Conservation (phyloP, 2,329 filamentous ascomycete genomes). For the Cadophora luteo-olivacea region DNA sequence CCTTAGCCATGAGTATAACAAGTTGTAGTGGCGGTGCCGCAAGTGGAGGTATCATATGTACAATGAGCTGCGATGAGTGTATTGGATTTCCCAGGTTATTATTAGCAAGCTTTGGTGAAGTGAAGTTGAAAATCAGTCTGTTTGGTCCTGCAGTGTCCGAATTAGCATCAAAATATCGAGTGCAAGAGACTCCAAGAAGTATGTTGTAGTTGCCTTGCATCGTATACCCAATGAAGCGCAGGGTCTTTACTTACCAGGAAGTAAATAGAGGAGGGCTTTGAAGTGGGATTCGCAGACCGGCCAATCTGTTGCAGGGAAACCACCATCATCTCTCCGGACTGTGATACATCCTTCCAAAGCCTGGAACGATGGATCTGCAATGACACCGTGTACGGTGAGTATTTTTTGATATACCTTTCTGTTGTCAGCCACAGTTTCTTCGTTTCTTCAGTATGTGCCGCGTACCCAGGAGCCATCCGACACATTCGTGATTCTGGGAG, state of each 20-base stretch:
- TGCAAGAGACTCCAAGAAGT: background rate
- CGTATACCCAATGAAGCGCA: no score
- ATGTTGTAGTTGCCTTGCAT: background rate
- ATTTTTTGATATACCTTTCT: slow-evolving; percentile 88
- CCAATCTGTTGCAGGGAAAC: slow-evolving; percentile 83
- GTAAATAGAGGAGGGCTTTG: slow-evolving; percentile 89
- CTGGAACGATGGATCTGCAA: slow-evolving; percentile 73
- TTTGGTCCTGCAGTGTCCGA: slow-evolving; percentile 61
- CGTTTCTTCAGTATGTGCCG: background rate
- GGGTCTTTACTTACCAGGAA: slow-evolving; percentile 63
- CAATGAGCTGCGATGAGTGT: slow-evolving; percentile 79
- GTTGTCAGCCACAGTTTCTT: slow-evolving; percentile 26
- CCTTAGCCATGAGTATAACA: slow-evolving; percentile 84
- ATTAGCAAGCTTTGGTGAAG: slow-evolving; percentile 79
- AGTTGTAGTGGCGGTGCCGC: slow-evolving; percentile 86
- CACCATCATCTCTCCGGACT: slow-evolving; percentile 82
- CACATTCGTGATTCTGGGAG: slow-evolving; percentile 80
- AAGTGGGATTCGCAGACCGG: slow-evolving; percentile 89
- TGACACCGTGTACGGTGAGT: slow-evolving; percentile 79
- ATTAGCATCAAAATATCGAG: background rate
- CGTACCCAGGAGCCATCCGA: slow-evolving; percentile 83
- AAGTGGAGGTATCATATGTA: slow-evolving; percentile 85
- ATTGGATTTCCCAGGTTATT: slow-evolving; percentile 69
- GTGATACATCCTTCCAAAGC: slow-evolving; percentile 80
- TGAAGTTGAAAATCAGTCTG: slow-evolving; percentile 85